A percentile compares a stretch with the other conserved stretches of the same genome.
These are phyloP conservation scores for Alternaria gaisen DNA, from an alignment of 2,329 filamentous ascomycete species.

Conservation along the genomic window DNA sequence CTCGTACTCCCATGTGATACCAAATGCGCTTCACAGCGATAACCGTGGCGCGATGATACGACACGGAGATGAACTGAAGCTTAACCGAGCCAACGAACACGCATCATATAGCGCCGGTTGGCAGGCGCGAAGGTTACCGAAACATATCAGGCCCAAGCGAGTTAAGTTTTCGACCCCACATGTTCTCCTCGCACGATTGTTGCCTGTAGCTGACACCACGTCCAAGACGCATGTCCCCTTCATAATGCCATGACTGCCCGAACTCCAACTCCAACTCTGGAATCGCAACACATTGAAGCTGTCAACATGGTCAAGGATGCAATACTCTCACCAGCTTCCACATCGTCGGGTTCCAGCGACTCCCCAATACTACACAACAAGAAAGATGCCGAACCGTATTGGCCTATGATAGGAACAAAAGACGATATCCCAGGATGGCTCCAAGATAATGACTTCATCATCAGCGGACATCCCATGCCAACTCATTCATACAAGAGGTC, in stretches of 20 bases:
- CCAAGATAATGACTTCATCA: not conserved
- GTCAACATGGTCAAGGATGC: no score
- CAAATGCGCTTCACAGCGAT: no score
- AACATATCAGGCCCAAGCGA: not conserved
- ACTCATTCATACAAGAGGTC: constrained; percentile 4
- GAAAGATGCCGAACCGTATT: not conserved
- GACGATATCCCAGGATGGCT: not conserved
- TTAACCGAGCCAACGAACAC: not conserved
- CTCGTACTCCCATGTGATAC: no score
- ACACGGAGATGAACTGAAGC: not conserved
- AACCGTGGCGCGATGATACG: not conserved
- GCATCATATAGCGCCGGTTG: not conserved
- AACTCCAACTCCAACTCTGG: not conserved
- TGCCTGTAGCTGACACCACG: not conserved
- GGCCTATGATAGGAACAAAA: not conserved
- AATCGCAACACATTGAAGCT: constrained; percentile 1
- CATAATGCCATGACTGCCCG: not conserved
- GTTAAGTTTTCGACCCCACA: not conserved
- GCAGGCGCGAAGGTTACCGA: not conserved
- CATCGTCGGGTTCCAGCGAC: accelerated
- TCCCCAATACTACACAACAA: accelerated
- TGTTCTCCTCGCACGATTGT: not conserved
- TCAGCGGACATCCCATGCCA: not conserved
- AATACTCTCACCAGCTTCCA: accelerated
- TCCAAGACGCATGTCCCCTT: not conserved